Evolutionary conservation across 1,284 basidiomycete genomes (phyloP), one percentile per base, ranked within the genome.

Genomic region (Microbotryum intermedium): DNA sequence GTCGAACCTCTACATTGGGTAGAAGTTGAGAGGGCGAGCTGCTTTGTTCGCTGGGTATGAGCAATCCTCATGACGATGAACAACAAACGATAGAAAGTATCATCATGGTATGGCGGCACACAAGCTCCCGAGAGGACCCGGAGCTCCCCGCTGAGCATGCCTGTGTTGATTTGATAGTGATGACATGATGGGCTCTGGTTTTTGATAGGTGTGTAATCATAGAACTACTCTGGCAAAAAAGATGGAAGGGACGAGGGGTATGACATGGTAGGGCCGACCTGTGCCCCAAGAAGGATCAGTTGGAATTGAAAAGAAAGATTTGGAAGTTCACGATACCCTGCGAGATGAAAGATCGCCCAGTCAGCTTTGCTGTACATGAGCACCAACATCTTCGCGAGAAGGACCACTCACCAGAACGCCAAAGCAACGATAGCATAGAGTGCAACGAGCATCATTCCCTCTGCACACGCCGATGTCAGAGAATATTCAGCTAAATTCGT

Each of bases 401-500:
- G 26, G 21, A 48, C 2, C 26, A 50, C 50, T n/a, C 21, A 54
- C 65, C 65, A 69, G 60, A 65, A 77, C 43, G 73, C 74, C 44
- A 86, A 75, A 10, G 81, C 81, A 66, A 85, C 82, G 67, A 84
- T 81, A 30, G 83, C 71, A 69, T 85, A 86, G 29, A 86, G 74
- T 0, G 82, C 77, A 47, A 85, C 77, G 57, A 82, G 75, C 79
- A 76, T 74, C 23, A 68, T 67, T 16, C 69, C 34, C 34, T 39
- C 34, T 39, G 34, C 34, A 30, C 10, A 39, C 11, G 34, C 18
- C 58, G 52, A 29, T 44, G 21, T 4, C 13, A 34, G 57, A 13
- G 53, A 50, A 28, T 28, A 18, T 55, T 26, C 34, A 50, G 34
- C n/a, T 45, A 3, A 45, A 23, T 43, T 42, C 23, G 11, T 6